phyloP scores from a whole-genome alignment of 106 monocot species.

The Iris macrosiphon region DNA sequence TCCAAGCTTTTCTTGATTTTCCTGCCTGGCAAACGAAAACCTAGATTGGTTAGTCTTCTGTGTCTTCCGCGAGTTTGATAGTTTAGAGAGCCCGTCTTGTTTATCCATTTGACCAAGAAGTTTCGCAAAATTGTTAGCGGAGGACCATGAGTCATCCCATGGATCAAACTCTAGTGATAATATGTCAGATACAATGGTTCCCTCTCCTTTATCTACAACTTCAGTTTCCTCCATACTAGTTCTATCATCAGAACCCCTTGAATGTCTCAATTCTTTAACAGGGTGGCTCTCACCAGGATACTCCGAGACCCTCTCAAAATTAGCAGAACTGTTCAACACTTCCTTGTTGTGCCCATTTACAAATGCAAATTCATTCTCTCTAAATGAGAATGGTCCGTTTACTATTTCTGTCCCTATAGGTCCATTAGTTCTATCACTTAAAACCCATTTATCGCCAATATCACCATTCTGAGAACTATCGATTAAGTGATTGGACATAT shows the following conservation, averaged over 20 bases:
- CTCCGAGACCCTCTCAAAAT: conserved; percentile 4
- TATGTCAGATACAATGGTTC: conserved; percentile 14
- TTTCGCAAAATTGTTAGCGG: conserved; percentile 11
- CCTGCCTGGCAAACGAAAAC: conserved; percentile 59
- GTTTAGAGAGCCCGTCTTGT: neutral
- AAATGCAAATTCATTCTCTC: conserved; percentile 8
- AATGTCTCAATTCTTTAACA: conserved; percentile 3
- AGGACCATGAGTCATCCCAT: conserved; percentile 22
- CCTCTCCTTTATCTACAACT: conserved; percentile 18
- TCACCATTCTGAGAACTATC: neutral
- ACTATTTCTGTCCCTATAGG: neutral
- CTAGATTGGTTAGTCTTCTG: conserved; percentile 4
- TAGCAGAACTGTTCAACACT: neutral
- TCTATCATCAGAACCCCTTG: conserved; percentile 8
- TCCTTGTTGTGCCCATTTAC: conserved; percentile 12
- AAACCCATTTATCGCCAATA: neutral
- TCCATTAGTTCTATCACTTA: conserved; percentile 3
- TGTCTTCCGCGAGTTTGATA: neutral
- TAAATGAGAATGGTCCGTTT: neutral
- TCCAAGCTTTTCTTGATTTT: conserved; percentile 12
- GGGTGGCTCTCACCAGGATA: neutral
- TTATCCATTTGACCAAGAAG: conserved; percentile 10
- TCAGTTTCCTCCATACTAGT: conserved; percentile 5
- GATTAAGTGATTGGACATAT: conserved; percentile 2
- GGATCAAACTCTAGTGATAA: conserved; percentile 25